phyloP scores from a whole-genome alignment of 2,329 filamentous ascomycete species.

The Eurotiales sp. region DNA sequence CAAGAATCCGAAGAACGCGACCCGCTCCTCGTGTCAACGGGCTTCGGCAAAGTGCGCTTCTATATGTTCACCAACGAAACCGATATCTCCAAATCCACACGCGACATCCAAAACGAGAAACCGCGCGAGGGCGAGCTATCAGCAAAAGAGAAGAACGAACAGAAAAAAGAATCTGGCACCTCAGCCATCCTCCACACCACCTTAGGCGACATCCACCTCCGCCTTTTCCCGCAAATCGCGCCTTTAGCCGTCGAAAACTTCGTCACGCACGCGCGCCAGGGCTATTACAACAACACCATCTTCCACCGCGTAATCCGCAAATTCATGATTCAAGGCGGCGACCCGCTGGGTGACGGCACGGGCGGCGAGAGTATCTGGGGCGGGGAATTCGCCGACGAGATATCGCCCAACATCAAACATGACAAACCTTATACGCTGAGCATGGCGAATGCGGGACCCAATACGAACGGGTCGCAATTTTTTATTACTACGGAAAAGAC shows the following conservation, averaged over 20 bases:
- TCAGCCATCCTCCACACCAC: constrained; percentile 87
- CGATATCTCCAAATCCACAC: constrained; percentile 74
- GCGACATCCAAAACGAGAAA: constrained; percentile 94
- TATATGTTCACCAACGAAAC: constrained; percentile 97
- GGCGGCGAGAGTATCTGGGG: constrained; percentile 92
- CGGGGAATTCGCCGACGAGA: constrained; percentile 89
- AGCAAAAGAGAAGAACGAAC: constrained; percentile 51
- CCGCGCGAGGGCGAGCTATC: constrained; percentile 59
- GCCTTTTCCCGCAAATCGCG: constrained; percentile 86
- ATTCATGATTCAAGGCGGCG: constrained; percentile 92
- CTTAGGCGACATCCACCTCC: constrained; percentile 88
- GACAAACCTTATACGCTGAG: constrained; percentile 95
- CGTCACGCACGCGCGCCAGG: constrained; percentile 79
- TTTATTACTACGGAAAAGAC: constrained; percentile 98
- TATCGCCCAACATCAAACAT: constrained; percentile 74
- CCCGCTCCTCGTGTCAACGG: constrained; percentile 81
- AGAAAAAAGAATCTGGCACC: constrained; percentile 61
- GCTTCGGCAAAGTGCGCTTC: constrained; percentile 82
- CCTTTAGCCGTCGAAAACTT: constrained; percentile 98
- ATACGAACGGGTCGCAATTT: constrained; percentile 95
- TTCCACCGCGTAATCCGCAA: constrained; percentile 97
- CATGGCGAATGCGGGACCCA: constrained; percentile 96
- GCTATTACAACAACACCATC: constrained; percentile 96
- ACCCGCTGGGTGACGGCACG: constrained; percentile 83
- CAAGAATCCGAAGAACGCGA: constrained; percentile 89